Conservation (phyloP, 441 rosid genomes). For the Populus hybrid region DNA sequence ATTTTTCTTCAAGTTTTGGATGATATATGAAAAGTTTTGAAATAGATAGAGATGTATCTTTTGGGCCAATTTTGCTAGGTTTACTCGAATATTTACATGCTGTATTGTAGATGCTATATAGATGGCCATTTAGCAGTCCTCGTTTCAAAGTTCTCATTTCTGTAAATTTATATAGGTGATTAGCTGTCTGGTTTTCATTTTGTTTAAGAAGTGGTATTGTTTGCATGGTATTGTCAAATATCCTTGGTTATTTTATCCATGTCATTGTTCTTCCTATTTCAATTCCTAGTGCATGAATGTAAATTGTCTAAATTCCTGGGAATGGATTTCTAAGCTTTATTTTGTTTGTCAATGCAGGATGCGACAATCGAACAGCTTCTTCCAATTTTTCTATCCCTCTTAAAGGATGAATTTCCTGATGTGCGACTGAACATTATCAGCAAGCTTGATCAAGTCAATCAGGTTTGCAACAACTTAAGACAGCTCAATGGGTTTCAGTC, state of each 20-base stretch:
- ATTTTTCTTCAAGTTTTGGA: neutral
- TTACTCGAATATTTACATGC: neutral
- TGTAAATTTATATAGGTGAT: neutral
- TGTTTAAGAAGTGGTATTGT: neutral
- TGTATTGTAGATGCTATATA: neutral
- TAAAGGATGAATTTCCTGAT: slow-evolving; percentile 96
- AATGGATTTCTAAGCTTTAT: slow-evolving; percentile 17
- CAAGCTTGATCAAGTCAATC: slow-evolving; percentile 99
- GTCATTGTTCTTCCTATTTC: neutral
- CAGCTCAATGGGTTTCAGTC: neutral
- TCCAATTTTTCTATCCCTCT: slow-evolving; percentile 88
- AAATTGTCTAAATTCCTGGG: slow-evolving; percentile 8
- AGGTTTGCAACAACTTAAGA: slow-evolving; percentile 46
- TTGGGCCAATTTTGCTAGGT: neutral
- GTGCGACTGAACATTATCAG: slow-evolving; percentile 93
- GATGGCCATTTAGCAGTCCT: neutral
- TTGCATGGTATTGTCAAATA: neutral
- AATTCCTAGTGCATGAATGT: neutral
- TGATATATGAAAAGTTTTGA: neutral
- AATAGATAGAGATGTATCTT: neutral
- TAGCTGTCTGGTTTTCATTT: slow-evolving; percentile 1
- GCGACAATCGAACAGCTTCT: slow-evolving; percentile 96
- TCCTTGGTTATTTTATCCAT: neutral
- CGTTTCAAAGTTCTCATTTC: neutral
- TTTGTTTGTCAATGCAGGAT: slow-evolving; percentile 53